Base-by-base conservation (phyloP, 2,329 filamentous ascomycete species). In the Cryphonectria carpinicola region DNA sequence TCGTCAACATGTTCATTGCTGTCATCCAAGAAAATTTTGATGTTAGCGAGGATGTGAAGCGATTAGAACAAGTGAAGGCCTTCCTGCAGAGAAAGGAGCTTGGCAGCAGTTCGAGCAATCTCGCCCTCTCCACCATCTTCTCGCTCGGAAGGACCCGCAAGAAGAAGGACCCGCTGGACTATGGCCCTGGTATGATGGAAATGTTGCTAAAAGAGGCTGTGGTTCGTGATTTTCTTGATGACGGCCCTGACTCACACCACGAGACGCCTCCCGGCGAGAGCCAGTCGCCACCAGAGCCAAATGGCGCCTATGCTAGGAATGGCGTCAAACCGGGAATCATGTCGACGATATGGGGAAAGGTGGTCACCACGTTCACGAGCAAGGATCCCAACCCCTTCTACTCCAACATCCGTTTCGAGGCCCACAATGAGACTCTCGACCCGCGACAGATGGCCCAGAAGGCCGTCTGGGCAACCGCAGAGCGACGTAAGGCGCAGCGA, bases 1-100 rank as follows among this genome's bases (percentile, higher is more conserved):
- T 98, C 73, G 84, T 99, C 83, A 99, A 98, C 79, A 99, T 99
- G 96, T 99, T 99, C 85, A 98, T 99, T 93, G 96, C 96, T 85
- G 96, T 99, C 82, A 99, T 99, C 74, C 96, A 99, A 80, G 96
- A 99, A 79, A 99, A 97, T 78, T 99, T 99, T 79, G 96, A 99
- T 81, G 94, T 99, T 37, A 97, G 95, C 4, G 96, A 99, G 79
- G 97, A 99, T 78, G 95, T 98, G 80, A 99, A 99, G 82, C 94
- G 97, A 28, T 83, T 98, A 73, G 94, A 98, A 79, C 97, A 99
- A 81, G 95, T 99, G 72, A 95, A 95, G 77, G 93, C 95, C 1
- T 99, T 98, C 76, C 84, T 99, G 61, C 93, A 97, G 78, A 90
- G 95, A 75, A 97, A 95, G 79, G 95, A 98, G 76, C 84, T 97